Conservation (phyloP, 2,329 filamentous ascomycete species). For the Alternaria novae-zelandiae region DNA sequence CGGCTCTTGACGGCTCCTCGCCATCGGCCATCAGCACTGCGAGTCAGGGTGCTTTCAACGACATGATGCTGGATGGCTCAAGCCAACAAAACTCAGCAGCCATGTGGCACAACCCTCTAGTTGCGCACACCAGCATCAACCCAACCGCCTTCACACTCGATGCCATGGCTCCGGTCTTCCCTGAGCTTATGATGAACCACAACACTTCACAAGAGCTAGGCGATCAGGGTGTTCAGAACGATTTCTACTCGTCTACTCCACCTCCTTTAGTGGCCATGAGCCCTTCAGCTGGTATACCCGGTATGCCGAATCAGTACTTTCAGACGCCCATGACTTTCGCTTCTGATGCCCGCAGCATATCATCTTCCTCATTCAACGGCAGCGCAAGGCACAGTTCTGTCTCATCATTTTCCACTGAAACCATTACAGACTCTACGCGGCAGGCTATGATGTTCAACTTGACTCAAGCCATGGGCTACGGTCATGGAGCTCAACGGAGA, state of each 20-base stretch:
- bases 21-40: conserved; percentile 95
- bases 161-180: conserved; percentile 74
- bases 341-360: conserved; percentile 67
- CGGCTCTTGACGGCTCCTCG: conserved; percentile 88
- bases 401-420: conserved; percentile 67
- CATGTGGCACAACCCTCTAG: conserved; percentile 57
- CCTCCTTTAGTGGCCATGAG: conserved; percentile 77
- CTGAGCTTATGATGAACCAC: conserved; percentile 70
- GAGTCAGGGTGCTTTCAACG: conserved; percentile 89
- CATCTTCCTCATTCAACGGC: conserved; percentile 73
- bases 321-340: conserved; percentile 72
- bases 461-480: conserved; percentile 64
- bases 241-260: conserved; percentile 80
- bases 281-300: conserved; percentile 70
- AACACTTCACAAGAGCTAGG: conserved; percentile 78
- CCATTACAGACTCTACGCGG: conserved; percentile 70
- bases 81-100: conserved; percentile 46
- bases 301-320: conserved; percentile 65
- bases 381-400: conserved; percentile 68
- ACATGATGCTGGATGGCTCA: conserved; percentile 84
- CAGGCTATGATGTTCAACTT: conserved; percentile 68
- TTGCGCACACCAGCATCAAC: conserved; percentile 71
- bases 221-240: conserved; percentile 70
- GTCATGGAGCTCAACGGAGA: conserved; percentile 57
- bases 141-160: conserved; percentile 76